A percentile compares a stretch with the other conserved stretches of the same genome.
phyloP scores from a whole-genome alignment of 2,329 filamentous ascomycete genomes.

The Clonostachys chloroleuca region DNA sequence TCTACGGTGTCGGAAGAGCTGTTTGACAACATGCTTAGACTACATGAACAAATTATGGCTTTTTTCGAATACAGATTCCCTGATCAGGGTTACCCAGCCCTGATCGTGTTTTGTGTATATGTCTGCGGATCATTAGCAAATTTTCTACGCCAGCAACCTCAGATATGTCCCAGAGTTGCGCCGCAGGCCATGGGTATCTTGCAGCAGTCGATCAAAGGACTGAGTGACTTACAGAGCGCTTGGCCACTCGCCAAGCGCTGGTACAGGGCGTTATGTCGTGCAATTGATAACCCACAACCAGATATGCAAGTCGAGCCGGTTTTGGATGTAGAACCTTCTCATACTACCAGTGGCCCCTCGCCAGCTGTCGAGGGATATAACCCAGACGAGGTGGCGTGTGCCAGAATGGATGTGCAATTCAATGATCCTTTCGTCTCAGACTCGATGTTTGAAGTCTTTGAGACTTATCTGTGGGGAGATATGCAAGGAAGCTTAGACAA shows the following conservation, averaged over 20 bases:
- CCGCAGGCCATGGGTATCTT: not conserved
- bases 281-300: not conserved
- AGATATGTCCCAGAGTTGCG: not conserved
- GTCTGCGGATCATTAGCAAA: slow-evolving; percentile 19
- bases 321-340: not conserved
- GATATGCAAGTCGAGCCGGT: not conserved
- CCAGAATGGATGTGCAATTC: not conserved
- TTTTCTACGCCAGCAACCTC: not conserved
- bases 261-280: not conserved
- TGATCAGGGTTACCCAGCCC: slow-evolving; percentile 24
- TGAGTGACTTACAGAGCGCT: not conserved
- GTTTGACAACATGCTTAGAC: slow-evolving; percentile 23
- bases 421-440: not conserved
- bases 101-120: slow-evolving; percentile 32
- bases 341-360: too few species aligned
- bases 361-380: too few species aligned
- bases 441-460: not conserved
- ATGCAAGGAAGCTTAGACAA: too few species aligned
- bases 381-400: too few species aligned
- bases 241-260: not conserved
- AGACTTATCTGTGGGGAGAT: not conserved
- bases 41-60: slow-evolving; percentile 28
- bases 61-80: slow-evolving; percentile 16
- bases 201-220: not conserved
- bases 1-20: slow-evolving; percentile 18